phyloP scores from a whole-genome alignment of 2,329 filamentous ascomycete species.

The Penicillium sp. region DNA sequence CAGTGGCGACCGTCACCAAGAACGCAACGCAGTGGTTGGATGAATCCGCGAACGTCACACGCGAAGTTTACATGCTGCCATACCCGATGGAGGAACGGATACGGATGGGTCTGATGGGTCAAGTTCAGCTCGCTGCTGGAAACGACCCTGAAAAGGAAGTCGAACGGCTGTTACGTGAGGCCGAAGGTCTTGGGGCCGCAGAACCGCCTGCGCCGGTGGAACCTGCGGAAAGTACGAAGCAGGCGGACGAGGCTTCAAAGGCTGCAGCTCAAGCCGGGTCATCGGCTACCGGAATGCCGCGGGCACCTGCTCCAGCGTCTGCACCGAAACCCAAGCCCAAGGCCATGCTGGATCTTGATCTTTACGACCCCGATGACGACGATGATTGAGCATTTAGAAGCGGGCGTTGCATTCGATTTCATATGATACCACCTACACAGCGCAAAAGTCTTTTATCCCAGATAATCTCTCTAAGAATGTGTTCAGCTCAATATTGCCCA shows the following conservation, averaged over 20 bases:
- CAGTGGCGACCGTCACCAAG: constrained; percentile 40
- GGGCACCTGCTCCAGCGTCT: constrained; percentile 15
- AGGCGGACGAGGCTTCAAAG: constrained; percentile 32
- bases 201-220: constrained; percentile 37
- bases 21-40: constrained; percentile 42
- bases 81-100: constrained; percentile 46
- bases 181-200: constrained; percentile 53
- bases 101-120: constrained; percentile 46
- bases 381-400: constrained; percentile 31
- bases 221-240: constrained; percentile 35
- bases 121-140: constrained; percentile 42
- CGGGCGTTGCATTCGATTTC: constrained; percentile 8
- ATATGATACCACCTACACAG: constrained; percentile 21
- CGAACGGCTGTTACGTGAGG: constrained; percentile 48
- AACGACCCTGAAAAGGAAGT: constrained; percentile 54
- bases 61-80: constrained; percentile 42
- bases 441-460: background rate
- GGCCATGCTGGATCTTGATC: constrained; percentile 42
- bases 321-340: constrained; percentile 39
- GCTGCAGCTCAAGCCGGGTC: constrained; percentile 34
- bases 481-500: background rate
- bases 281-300: constrained; percentile 14
- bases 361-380: constrained; percentile 47
- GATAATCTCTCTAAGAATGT: too few species aligned
- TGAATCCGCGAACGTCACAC: constrained; percentile 40